Conservation (phyloP, 2,329 filamentous ascomycete genomes). For the Beauveria australis region DNA sequence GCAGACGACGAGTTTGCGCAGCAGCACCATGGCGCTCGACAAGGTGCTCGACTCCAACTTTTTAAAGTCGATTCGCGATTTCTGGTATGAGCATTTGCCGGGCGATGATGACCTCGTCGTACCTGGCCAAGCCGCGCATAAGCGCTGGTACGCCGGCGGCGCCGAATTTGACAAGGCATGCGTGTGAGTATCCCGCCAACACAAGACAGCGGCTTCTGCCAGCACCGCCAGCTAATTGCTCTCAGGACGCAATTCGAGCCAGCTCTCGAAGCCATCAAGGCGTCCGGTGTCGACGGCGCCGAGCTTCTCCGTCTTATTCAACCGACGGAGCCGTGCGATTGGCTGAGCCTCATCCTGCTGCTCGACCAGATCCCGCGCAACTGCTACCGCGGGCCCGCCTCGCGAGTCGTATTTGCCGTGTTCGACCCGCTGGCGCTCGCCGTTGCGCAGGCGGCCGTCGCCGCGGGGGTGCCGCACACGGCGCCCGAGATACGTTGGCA, state of each 20-base stretch:
- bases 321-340: slow-evolving; percentile 24
- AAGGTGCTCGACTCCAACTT: slow-evolving; percentile 21
- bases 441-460: slow-evolving; percentile 30
- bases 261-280: slow-evolving; percentile 25
- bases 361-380: slow-evolving; percentile 59
- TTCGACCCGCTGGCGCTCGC: slow-evolving; percentile 48
- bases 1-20: neutral
- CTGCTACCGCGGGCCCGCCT: slow-evolving; percentile 43
- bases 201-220: too few relatives aligned
- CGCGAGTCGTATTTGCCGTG: slow-evolving; percentile 37
- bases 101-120: slow-evolving; percentile 20
- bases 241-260: slow-evolving; percentile 25
- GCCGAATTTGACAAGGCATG: slow-evolving; percentile 27
- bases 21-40: slow-evolving; percentile 2
- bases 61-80: slow-evolving; percentile 23
- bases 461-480: slow-evolving; percentile 21
- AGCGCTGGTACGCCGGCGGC: slow-evolving; percentile 28
- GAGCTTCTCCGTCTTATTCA: slow-evolving; percentile 22
- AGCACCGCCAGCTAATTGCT: neutral
- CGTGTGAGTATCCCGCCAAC: slow-evolving; percentile 19
- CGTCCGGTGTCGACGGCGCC: slow-evolving; percentile 17
- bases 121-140: slow-evolving; percentile 18
- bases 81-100: slow-evolving; percentile 31
- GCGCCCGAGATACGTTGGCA: slow-evolving; percentile 24
- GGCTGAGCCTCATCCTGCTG: slow-evolving; percentile 45